These are phyloP conservation scores for Delphinella strobiligena DNA, from an alignment of 2,329 filamentous ascomycete species.

Conservation along the genomic window DNA sequence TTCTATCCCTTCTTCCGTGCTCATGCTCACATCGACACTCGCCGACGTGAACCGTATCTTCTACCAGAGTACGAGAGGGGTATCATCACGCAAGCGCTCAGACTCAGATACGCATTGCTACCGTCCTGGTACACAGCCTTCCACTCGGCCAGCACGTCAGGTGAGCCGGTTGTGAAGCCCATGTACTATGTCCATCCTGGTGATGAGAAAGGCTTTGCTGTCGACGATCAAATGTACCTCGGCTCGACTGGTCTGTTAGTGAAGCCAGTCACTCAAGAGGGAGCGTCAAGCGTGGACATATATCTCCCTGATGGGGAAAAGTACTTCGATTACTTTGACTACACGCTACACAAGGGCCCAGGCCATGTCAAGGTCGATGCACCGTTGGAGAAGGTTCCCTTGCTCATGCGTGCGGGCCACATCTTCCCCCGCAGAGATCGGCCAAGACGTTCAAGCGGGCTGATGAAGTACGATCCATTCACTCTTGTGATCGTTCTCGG, in stretches of 20 bases:
- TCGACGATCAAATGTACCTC: conserved; percentile 91
- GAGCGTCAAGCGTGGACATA: conserved; percentile 58
- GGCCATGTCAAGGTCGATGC: conserved; percentile 64
- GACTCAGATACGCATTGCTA: conserved; percentile 77
- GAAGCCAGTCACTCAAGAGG: conserved; percentile 77
- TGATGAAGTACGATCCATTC: conserved; percentile 94
- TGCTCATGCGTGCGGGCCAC: conserved; percentile 88
- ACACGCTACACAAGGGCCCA: conserved; percentile 59
- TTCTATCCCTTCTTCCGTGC: conserved; percentile 98
- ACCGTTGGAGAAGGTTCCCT: conserved; percentile 72
- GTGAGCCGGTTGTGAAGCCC: conserved; percentile 77
- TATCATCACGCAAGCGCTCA: conserved; percentile 78
- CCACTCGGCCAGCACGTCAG: conserved; percentile 71
- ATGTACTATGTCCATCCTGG: conserved; percentile 86
- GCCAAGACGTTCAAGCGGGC: conserved; percentile 68
- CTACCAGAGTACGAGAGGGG: conserved; percentile 70
- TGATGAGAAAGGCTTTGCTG: conserved; percentile 73
- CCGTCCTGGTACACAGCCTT: conserved; percentile 97
- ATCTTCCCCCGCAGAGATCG: conserved; percentile 83
- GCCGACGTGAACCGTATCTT: conserved; percentile 86
- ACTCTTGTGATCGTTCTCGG: conserved; percentile 71
- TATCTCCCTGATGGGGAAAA: conserved; percentile 81
- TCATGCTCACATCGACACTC: conserved; percentile 92
- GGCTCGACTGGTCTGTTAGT: conserved; percentile 80
- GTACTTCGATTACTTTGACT: conserved; percentile 95